phyloP scores from a whole-genome alignment of 2,329 filamentous ascomycete species.

The Cryoendolithus antarcticus region DNA sequence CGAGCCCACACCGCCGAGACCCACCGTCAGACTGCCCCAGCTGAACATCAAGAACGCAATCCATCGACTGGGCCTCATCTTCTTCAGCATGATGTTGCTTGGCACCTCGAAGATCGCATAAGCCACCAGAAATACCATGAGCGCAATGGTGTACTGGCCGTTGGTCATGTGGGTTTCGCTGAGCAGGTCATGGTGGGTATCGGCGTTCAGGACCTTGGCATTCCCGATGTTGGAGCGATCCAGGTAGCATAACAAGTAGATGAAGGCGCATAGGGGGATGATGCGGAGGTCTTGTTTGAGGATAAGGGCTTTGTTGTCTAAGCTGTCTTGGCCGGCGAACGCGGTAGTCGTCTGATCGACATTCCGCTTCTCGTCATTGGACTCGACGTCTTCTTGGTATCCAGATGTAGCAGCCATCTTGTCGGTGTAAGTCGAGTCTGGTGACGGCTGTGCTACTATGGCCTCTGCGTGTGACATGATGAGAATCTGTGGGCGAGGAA shows the following conservation, averaged over 20 bases:
- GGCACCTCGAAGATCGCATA: constrained; percentile 35
- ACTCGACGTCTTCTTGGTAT: constrained; percentile 1
- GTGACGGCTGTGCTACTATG: too few relatives aligned
- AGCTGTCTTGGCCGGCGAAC: constrained; percentile 1
- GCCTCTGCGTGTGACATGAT: too few relatives aligned
- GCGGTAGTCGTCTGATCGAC: not conserved
- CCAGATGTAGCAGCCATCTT: constrained; percentile 1
- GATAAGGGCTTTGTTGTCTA: constrained; percentile 7
- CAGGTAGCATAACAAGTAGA: constrained; percentile 57
- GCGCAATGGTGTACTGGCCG: constrained; percentile 41
- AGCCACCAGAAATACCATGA: constrained; percentile 45
- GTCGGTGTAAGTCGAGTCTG: not conserved
- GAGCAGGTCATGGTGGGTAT: constrained; percentile 49
- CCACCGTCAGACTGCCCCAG: constrained; percentile 21
- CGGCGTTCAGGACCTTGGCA: constrained; percentile 43
- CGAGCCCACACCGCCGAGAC: constrained; percentile 35
- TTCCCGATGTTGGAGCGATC: constrained; percentile 52
- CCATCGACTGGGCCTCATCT: constrained; percentile 29
- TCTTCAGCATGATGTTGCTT: constrained; percentile 30
- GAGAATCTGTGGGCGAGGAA: too few relatives aligned
- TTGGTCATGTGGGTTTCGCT: constrained; percentile 49
- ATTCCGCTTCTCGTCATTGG: constrained; percentile 1
- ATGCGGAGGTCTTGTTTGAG: constrained; percentile 47
- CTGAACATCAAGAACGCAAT: constrained; percentile 20
- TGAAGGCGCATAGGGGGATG: constrained; percentile 47